Base-by-base conservation (phyloP, 768 basidiomycete genomes). In the Crepidotus variabilis region DNA sequence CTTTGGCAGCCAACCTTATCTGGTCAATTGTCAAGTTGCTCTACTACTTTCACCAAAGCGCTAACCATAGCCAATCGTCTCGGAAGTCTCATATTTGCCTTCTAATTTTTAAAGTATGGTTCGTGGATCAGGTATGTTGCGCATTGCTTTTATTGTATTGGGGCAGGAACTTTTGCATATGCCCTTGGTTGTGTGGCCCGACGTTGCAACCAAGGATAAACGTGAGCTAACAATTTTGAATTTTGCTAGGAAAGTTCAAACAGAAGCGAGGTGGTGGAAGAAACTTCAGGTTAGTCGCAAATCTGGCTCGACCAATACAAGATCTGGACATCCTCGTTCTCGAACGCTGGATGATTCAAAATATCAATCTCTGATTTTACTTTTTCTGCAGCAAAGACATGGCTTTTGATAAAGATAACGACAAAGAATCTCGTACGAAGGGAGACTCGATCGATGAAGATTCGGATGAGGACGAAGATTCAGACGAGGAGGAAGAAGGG, bases 191-290 rank as follows among this genome's bases (percentile, higher is more conserved):
- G 28, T 3, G 28, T 28, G 3, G 28, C 28, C 28, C 28, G 28
- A 28, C 3, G 28, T 28, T 28, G 8, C 28, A 28, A 28, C 28
- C 28, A 39, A 39, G 21, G 21, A 24, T 35, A 20, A 24, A 18
- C 5, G 16, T 10, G 51, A 13, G 33, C 13, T 14, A 13, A 54
- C 53, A 20, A 51, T 47, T 5, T 51, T 22, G 47, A 57, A 22
- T 21, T 22, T 35, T 51, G 39, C 46, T 21, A 85, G 90, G 92
- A 59, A 91, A 88, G 72, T 92, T 82, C 75, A 94, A 94, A 80
- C 78, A 84, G 61, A 90, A 87, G 67, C 90, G 93, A 51, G 93
- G 93, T 62, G 93, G 93, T 35, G 93, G 93, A 51, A 83, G 93
- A 58, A 86, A 76, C 68, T 95, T 94, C 71, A 90, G 90, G 84